Base-by-base conservation (phyloP, 768 basidiomycete genomes). In the Gymnopilus junonius region DNA sequence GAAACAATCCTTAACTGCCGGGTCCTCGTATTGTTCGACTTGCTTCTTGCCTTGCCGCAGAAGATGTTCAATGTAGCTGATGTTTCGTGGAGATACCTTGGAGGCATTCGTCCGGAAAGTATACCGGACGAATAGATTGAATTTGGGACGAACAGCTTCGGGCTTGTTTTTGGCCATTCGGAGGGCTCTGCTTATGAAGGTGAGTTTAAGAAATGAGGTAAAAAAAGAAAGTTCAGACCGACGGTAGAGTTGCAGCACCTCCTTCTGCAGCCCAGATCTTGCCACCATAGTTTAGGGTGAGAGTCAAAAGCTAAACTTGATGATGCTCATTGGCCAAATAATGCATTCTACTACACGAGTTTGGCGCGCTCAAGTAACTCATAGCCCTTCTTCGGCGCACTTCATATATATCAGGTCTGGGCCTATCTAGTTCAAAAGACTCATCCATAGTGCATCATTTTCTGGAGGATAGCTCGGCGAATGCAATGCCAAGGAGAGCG, bases 131-230 rank as follows among this genome's bases (percentile, higher is more conserved):
- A 85, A 85, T 48, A 92, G 82, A 23, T 78, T 78, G 74, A 94
- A 94, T 67, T 87, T 92, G 37, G 83, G 78, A 54, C 82, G 89
- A 1, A 87, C 78, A 7, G 75, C 64, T 1, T 75, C 72, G 7
- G 93, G 91, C 76, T 94, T 94, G 17, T 83, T 81, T 56, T 79
- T 82, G 17, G 87, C 85, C 83, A 93, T 90, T 20, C 92, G 89
- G 40, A 94, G 82, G 29, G 91, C 92, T 34, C 93, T 94, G 58
- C 12, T 35, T 58, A 37, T 5, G 42, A 12, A 21, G 40, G 5
- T 25, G 48, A 21, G 25, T 37, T 29, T 14, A 20, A 17, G 7
- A 7, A 43, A 27, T 11, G 21, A n/a, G 11, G 17, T 32, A 29
- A 15, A 55, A n/a, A 1, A 55, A 32, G 34, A 23, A 5, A 50